phyloP scores from a whole-genome alignment of 306 rosid species.

The Pyrus pyrifolia region DNA sequence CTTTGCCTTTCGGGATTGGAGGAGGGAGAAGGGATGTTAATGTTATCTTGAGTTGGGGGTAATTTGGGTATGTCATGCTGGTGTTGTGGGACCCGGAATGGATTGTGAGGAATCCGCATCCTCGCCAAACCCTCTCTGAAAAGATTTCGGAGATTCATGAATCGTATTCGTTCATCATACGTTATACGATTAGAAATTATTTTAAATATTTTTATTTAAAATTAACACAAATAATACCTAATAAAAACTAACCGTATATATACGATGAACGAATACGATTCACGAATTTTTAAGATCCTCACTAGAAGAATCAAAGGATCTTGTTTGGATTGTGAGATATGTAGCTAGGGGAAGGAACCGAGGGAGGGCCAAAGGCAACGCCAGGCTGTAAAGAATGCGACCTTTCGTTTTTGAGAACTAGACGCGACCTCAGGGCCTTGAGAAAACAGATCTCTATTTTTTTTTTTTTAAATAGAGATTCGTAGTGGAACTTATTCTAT shows the following conservation, averaged over 20 bases:
- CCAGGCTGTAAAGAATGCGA: slow-evolving; percentile 59
- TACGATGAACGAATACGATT: no score
- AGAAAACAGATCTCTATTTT: no score
- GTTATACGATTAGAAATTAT: rapidly evolving
- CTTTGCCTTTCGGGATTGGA: not conserved
- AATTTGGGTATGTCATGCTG: slow-evolving; percentile 1
- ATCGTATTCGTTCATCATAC: rapidly evolving
- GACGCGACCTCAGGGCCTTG: not conserved
- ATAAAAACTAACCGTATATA: rapidly evolving
- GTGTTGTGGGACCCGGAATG: slow-evolving; percentile 18
- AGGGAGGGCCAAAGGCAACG: not conserved
- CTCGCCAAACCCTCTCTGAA: rapidly evolving
- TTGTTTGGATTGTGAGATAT: no score
- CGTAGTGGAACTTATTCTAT: no score
- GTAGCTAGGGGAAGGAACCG: not conserved
- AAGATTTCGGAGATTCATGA: rapidly evolving
- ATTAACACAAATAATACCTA: no score
- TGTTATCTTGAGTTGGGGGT: slow-evolving; percentile 2
- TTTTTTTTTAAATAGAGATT: no score
- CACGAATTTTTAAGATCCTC: rapidly evolving
- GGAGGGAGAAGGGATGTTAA: not conserved
- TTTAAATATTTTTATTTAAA: no score
- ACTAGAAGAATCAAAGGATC: no score
- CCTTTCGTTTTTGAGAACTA: not conserved
- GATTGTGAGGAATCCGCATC: not conserved